Evolutionary conservation across 345 rosid genomes (phyloP), one percentile per base, ranked within the genome.

Genomic region (Garcia nutans): DNA sequence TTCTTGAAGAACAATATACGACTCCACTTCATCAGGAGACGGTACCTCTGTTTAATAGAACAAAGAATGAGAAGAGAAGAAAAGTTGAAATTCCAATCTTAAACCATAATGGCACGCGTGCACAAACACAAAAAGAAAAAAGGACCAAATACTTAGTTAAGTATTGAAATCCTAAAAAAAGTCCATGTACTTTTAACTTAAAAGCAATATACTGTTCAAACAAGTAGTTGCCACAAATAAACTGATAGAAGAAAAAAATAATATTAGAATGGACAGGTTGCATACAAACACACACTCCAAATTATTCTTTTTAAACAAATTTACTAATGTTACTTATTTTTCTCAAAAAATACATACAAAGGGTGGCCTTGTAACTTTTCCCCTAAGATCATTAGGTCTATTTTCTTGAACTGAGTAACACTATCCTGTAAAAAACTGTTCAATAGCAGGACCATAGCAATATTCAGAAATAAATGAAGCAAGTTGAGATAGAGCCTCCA

Each of bases 21-120:
- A 88, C 72, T 96, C 98, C 59, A 84, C 85, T 86, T 93, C 98
- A 89, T 96, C 99, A 1, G 85, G 81, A 4, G 96, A 87, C 31
- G 97, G 99, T 17, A 83, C 84, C 92, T 92, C 99, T 96, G 76
- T 52, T 49, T 23, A 52, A 12, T 55, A 20, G 20, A 6, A 54
- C 16, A 54, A 19, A 1, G 58, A 63, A 60, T 10, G 41, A 72
- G 45, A 66, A 41, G 15, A 69, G 61, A 22, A 56, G 26, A 16
- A 67, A 22, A n/a, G 10, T 17, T 26, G 22, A 47, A 41, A 65
- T 20, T 24, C 9, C 24, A 50, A 3, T 55, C 22, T 41, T 31
- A 55, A 54, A 70, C 19, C 17, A 62, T 13, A 16, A 15, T 0
- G 17, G 13, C 8, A 26, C 12, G 42, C 42, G 28, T 28, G 50